phyloP scores from a whole-genome alignment of 495 filamentous ascomycete species.

The Podospora tetraspora region DNA sequence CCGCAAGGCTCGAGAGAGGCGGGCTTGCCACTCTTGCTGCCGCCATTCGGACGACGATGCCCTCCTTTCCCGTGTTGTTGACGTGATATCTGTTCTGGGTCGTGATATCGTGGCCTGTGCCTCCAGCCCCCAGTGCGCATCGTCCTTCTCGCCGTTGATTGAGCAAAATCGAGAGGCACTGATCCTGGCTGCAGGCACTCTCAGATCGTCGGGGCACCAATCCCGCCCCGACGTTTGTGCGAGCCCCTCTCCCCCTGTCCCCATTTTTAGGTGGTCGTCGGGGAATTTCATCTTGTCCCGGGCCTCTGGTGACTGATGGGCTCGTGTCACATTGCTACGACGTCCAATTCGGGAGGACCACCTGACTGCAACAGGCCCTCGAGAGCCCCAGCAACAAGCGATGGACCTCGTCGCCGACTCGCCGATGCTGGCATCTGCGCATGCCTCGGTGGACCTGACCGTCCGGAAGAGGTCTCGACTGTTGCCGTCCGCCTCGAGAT shows the following conservation, averaged over 20 bases:
- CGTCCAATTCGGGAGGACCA: not conserved
- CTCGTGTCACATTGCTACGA: not conserved
- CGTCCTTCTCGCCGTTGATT: slow-evolving; percentile 11
- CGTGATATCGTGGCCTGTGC: slow-evolving; percentile 11
- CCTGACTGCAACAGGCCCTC: not conserved
- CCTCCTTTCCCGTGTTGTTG: not conserved
- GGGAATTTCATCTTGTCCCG: slow-evolving; percentile 8
- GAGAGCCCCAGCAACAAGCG: not conserved
- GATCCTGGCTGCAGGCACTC: slow-evolving; percentile 17
- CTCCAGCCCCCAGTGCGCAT: slow-evolving; percentile 7
- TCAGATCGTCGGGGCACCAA: slow-evolving; percentile 16
- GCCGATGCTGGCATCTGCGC: not conserved
- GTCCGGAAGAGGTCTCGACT: not conserved
- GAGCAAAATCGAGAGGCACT: slow-evolving; percentile 6
- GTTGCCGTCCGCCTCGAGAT: not conserved
- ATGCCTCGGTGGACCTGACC: not conserved
- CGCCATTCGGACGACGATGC: not conserved
- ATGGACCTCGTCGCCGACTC: not conserved
- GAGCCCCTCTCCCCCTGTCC: slow-evolving; percentile 19
- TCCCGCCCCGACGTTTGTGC: slow-evolving; percentile 9
- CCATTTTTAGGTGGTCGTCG: slow-evolving; percentile 4
- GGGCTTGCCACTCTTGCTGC: not conserved
- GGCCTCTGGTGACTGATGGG: not conserved
- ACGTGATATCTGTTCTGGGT: slow-evolving; percentile 10
- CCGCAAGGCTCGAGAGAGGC: not conserved